A percentile compares a stretch with the other conserved stretches of the same genome.
Evolutionary conservation across 208 protist species (phyloP).

Genomic region (Acanthamoeba triangularis): DNA sequence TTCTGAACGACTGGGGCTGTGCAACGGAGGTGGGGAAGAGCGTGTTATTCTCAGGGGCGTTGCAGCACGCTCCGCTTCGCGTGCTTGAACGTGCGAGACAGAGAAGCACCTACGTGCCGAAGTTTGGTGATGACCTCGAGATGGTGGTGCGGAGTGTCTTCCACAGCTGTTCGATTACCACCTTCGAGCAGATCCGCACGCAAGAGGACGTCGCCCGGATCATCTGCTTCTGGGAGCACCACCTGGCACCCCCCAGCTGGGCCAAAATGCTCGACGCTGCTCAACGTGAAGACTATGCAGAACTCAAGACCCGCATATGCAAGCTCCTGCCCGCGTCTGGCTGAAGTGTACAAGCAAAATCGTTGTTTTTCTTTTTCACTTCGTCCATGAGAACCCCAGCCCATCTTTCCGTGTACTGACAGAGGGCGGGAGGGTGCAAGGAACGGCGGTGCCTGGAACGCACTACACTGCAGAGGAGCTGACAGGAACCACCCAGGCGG

Average conservation of each 20-base stretch:
- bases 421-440: neutral
- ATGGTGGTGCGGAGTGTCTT: neutral
- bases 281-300: neutral
- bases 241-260: neutral
- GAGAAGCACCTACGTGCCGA: neutral
- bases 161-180: neutral
- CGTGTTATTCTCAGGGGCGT: neutral
- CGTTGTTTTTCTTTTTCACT: too few relatives aligned
- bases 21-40: neutral
- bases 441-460: slow-evolving; percentile 46
- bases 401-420: too few relatives aligned
- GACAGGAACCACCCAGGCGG: slow-evolving; percentile 61
- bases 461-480: slow-evolving; percentile 70
- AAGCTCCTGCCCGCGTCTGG: neutral
- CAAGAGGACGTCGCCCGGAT: neutral
- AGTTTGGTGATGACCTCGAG: neutral
- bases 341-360: too few relatives aligned
- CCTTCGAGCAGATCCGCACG: neutral
- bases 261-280: neutral
- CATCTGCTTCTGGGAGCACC: neutral
- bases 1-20: slow-evolving; percentile 58
- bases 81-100: neutral
- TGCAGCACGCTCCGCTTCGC: neutral
- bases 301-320: neutral
- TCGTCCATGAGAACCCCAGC: too few relatives aligned